These are phyloP conservation scores for Lepidium aucheri DNA, from an alignment of 345 rosid species.

Conservation along the genomic window DNA sequence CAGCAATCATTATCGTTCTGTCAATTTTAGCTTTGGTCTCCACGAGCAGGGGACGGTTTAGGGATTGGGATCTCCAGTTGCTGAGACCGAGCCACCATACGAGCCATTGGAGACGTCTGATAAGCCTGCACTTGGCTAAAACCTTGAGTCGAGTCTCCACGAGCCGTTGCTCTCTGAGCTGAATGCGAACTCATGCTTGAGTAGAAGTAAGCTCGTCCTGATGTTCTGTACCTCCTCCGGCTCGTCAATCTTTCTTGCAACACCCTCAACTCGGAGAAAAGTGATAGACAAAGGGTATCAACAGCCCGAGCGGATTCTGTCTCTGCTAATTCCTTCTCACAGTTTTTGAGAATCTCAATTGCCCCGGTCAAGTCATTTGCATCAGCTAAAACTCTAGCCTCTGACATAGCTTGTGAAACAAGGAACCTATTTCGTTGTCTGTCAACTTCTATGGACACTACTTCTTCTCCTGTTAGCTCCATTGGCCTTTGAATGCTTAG, in stretches of 20 bases:
- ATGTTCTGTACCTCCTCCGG: slow-evolving; percentile 12
- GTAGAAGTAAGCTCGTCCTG: slow-evolving; percentile 25
- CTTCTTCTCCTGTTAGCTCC: slow-evolving; percentile 32
- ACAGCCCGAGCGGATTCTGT: slow-evolving; percentile 12
- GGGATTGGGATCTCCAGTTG: background rate
- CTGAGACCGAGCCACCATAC: slow-evolving; percentile 25
- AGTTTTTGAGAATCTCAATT: slow-evolving; percentile 27
- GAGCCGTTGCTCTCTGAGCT: slow-evolving; percentile 30
- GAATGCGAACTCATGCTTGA: slow-evolving; percentile 27
- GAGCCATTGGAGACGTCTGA: slow-evolving; percentile 24
- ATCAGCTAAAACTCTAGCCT: slow-evolving; percentile 72
- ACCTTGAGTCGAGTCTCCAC: background rate
- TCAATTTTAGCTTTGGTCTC: slow-evolving; percentile 1
- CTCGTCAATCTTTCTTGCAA: slow-evolving; percentile 29
- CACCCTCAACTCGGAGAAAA: slow-evolving; percentile 15
- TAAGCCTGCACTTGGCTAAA: slow-evolving; percentile 9
- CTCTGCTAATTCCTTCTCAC: slow-evolving; percentile 17
- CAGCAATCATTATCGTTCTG: background rate
- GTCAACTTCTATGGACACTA: slow-evolving; percentile 73
- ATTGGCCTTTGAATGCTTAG: slow-evolving; percentile 48
- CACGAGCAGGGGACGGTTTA: background rate
- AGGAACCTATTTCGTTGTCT: slow-evolving; percentile 73
- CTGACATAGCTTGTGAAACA: slow-evolving; percentile 74
- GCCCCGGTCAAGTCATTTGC: slow-evolving; percentile 52
- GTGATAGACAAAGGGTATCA: slow-evolving; percentile 13